phyloP scores from a whole-genome alignment of 2,329 filamentous ascomycete species.

The Xylariaceae sp. region DNA sequence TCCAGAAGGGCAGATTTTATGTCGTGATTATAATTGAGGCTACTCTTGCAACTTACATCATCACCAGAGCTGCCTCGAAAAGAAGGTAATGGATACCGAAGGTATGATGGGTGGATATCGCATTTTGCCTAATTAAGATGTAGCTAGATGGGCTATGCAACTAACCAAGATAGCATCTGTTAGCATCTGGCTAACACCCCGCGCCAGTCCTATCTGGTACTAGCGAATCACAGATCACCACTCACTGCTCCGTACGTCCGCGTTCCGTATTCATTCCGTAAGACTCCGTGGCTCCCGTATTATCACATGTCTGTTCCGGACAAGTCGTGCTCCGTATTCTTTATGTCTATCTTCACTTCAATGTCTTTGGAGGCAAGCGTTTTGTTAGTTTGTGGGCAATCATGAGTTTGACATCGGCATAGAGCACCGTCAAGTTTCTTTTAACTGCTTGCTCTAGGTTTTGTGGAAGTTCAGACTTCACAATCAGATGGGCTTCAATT shows the following conservation, averaged over 20 bases:
- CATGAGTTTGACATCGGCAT: slow-evolving; percentile 35
- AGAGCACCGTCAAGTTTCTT: slow-evolving; percentile 41
- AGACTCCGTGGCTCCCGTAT: too few species aligned
- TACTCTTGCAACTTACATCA: slow-evolving; percentile 6
- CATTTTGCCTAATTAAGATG: not conserved
- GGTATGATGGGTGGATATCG: not conserved
- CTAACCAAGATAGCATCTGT: not conserved
- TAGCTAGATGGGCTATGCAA: not conserved
- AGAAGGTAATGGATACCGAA: slow-evolving; percentile 2
- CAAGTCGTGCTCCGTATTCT: too few species aligned
- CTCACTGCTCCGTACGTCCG: too few species aligned
- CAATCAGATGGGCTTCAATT: slow-evolving; percentile 49
- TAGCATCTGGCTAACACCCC: not conserved
- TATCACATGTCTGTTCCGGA: too few species aligned
- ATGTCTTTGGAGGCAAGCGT: too few species aligned
- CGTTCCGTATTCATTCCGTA: too few species aligned
- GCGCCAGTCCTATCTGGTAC: not conserved
- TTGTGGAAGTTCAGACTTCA: slow-evolving; percentile 58
- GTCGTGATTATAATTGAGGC: not conserved
- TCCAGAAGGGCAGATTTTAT: slow-evolving; percentile 15
- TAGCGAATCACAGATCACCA: too few species aligned
- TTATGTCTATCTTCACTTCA: too few species aligned
- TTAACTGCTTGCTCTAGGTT: slow-evolving; percentile 60
- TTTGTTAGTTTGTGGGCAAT: too few species aligned
- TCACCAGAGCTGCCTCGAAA: slow-evolving; percentile 3